Percentiles rank a stretch among this genome's conserved stretches.
Conservation (phyloP, 768 basidiomycete species). For the Auriculariales sp. region DNA sequence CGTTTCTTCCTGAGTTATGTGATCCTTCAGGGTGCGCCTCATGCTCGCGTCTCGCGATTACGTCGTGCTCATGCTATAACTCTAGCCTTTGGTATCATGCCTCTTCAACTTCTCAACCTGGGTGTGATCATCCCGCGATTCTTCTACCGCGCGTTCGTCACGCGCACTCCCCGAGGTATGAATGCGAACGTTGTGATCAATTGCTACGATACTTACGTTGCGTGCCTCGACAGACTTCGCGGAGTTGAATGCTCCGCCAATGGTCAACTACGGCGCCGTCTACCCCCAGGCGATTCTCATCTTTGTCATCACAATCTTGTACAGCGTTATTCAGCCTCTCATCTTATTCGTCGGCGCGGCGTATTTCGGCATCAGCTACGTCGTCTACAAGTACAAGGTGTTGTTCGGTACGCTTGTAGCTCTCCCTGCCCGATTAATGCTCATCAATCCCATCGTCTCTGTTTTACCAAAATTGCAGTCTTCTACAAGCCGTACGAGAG, state of each 20-base stretch:
- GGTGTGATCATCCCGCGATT: constrained; percentile 75
- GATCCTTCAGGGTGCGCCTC: constrained; percentile 65
- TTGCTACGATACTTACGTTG: neutral
- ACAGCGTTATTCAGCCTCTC: constrained; percentile 90
- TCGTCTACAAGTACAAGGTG: constrained; percentile 97
- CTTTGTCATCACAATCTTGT: constrained; percentile 87
- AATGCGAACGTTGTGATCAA: too few species aligned
- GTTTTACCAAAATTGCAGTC: constrained; percentile 29
- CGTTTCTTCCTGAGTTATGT: constrained; percentile 81
- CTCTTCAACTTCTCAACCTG: constrained; percentile 83
- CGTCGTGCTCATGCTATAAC: too few species aligned
- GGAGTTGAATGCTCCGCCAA: constrained; percentile 91
- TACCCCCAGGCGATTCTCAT: constrained; percentile 95
- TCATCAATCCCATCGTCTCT: constrained; percentile 2
- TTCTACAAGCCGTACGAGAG: constrained; percentile 99
- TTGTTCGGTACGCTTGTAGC: constrained; percentile 83
- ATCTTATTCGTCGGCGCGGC: constrained; percentile 90
- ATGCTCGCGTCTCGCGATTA: neutral
- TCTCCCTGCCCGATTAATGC: too few species aligned
- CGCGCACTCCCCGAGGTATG: constrained; percentile 81
- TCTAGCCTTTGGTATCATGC: constrained; percentile 83
- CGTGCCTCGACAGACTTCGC: constrained; percentile 61
- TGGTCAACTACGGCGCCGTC: constrained; percentile 95
- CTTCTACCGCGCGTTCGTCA: constrained; percentile 60
- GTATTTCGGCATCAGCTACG: constrained; percentile 91